These are phyloP conservation scores for Sedum album DNA, from an alignment of 164 flowering plant genomes.

Conservation along the genomic window DNA sequence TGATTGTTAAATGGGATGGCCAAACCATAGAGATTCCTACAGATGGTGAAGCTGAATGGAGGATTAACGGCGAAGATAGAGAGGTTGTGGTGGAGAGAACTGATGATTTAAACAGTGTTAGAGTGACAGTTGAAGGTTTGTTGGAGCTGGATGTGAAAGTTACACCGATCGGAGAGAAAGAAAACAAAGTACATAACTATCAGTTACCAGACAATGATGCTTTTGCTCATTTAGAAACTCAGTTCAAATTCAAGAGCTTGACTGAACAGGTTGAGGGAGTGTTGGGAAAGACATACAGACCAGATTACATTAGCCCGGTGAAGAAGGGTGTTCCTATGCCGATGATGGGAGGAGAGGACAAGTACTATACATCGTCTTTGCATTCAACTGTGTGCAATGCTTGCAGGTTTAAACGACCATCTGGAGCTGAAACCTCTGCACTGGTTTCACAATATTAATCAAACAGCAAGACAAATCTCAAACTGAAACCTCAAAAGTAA, in stretches of 20 bases:
- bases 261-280: conserved; percentile 56
- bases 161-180: conserved; percentile 44
- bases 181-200: conserved; percentile 53
- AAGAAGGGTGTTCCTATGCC: conserved; percentile 67
- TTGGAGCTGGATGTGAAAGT: conserved; percentile 42
- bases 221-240: conserved; percentile 7
- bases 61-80: conserved; percentile 19
- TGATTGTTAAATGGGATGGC: conserved; percentile 40
- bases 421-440: conserved; percentile 9
- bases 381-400: conserved; percentile 35
- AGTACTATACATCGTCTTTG: conserved; percentile 41
- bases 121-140: conserved; percentile 33
- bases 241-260: conserved; percentile 35
- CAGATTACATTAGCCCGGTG: conserved; percentile 47
- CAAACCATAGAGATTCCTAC: conserved; percentile 25
- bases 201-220: conserved; percentile 41
- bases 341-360: conserved; percentile 75
- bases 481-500: no score
- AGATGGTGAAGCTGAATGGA: conserved; percentile 57
- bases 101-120: conserved; percentile 41
- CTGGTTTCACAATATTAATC: conserved; percentile 14
- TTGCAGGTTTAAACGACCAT: conserved; percentile 36
- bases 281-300: conserved; percentile 58
- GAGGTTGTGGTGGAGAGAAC: conserved; percentile 50
- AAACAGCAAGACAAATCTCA: no score